phyloP scores from a whole-genome alignment of 352 stramenopile genomes.

The Phytophthora litchii region DNA sequence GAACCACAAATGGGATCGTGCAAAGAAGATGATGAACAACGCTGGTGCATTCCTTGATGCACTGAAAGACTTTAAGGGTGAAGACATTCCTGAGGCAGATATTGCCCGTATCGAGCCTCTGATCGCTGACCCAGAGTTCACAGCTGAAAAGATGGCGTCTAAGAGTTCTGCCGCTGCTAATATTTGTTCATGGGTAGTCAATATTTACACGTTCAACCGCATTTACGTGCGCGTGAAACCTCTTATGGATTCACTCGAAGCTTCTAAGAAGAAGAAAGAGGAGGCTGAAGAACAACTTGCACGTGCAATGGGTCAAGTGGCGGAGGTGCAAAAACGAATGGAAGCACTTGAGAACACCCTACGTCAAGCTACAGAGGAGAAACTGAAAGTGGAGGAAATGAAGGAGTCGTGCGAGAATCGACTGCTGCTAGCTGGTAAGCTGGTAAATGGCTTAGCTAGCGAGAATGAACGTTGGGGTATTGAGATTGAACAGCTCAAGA shows the following conservation, averaged over 20 bases:
- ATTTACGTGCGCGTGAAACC: constrained; percentile 99
- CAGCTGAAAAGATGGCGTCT: constrained; percentile 95
- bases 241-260: constrained; percentile 97
- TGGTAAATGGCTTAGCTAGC: constrained; percentile 95
- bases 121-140: constrained; percentile 94
- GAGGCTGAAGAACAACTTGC: constrained; percentile 93
- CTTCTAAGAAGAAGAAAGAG: constrained; percentile 93
- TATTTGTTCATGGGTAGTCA: constrained; percentile 98
- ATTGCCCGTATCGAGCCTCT: constrained; percentile 92
- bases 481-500: constrained; percentile 96
- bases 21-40: constrained; percentile 99
- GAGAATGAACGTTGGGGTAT: constrained; percentile 98
- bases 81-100: constrained; percentile 96
- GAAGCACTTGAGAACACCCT: constrained; percentile 94
- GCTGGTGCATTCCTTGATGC: constrained; percentile 94
- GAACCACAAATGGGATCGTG: constrained; percentile 98
- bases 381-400: constrained; percentile 96
- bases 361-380: constrained; percentile 94
- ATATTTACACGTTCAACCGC: constrained; percentile 98
- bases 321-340: constrained; percentile 93
- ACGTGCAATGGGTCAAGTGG: constrained; percentile 92
- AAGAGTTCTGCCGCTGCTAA: constrained; percentile 97
- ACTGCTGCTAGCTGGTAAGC: constrained; percentile 92
- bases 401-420: constrained; percentile 93
- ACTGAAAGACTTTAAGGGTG: constrained; percentile 92